Percentiles rank a stretch among this genome's conserved stretches.
Conservation (phyloP, 2,329 filamentous ascomycete species). For the Aspergillus spinulosporus region DNA sequence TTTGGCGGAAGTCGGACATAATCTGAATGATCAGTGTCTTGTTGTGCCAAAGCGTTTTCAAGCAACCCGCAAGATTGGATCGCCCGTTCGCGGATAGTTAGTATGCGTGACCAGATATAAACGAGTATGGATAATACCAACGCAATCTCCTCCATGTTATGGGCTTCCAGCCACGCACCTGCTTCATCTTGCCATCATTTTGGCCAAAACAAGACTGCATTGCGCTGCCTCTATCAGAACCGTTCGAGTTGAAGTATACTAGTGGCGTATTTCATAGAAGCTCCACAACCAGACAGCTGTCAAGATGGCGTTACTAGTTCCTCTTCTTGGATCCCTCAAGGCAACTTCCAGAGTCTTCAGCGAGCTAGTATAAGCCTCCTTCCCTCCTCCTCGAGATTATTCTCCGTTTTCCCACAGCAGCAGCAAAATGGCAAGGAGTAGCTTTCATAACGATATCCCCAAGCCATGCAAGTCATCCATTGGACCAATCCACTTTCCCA, state of each 20-base stretch:
- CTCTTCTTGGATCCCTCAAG: conserved; percentile 1
- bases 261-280: conserved; percentile 8
- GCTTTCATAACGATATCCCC: conserved; percentile 4
- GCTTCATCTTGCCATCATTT: not conserved
- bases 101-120: conserved; percentile 8
- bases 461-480: not conserved
- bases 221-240: not conserved
- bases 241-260: not conserved
- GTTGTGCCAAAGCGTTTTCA: not conserved
- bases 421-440: conserved; percentile 5
- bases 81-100: conserved; percentile 9
- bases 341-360: conserved; percentile 4
- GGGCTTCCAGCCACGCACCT: conserved; percentile 10
- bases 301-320: conserved; percentile 3
- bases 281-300: conserved; percentile 7
- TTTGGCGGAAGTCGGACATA: conserved; percentile 1
- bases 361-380: conserved; percentile 4
- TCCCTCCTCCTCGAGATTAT: conserved; percentile 9
- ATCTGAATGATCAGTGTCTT: not conserved
- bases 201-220: conserved; percentile 4
- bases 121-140: conserved; percentile 7
- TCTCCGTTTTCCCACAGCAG: conserved; percentile 6
- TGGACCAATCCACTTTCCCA: conserved; percentile 11
- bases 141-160: conserved; percentile 9
- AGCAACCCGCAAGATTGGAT: conserved; percentile 4